These are phyloP conservation scores for Russula sp. DNA, from an alignment of 768 basidiomycete genomes.

Conservation along the genomic window DNA sequence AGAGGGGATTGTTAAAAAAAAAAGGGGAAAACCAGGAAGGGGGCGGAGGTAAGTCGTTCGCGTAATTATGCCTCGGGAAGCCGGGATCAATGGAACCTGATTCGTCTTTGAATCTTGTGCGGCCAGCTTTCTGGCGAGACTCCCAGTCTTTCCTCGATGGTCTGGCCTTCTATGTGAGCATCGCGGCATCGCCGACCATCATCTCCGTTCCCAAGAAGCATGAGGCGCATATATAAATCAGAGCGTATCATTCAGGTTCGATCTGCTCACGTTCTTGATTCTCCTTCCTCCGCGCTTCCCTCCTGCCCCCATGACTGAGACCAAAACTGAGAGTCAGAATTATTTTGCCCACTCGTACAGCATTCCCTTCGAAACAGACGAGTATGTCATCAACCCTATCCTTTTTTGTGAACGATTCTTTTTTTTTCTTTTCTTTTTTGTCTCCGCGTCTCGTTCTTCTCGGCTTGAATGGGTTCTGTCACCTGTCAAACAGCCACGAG, in stretches of 20 bases:
- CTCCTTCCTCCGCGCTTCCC: slow-evolving; percentile 23
- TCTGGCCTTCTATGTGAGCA: slow-evolving; percentile 22
- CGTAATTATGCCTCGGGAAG: slow-evolving; percentile 24
- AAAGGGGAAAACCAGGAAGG: slow-evolving; percentile 14
- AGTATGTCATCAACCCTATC: slow-evolving; percentile 11
- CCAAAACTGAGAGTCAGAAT: slow-evolving; percentile 15
- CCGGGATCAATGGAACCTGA: slow-evolving; percentile 23
- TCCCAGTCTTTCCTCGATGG: slow-evolving; percentile 19
- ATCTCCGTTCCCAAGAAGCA: slow-evolving; percentile 23
- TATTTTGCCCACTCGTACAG: slow-evolving; percentile 12
- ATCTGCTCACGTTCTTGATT: slow-evolving; percentile 23
- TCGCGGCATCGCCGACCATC: slow-evolving; percentile 23
- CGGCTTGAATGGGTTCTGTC: slow-evolving; percentile 12
- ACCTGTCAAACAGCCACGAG: slow-evolving; percentile 23
- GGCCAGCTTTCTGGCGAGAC: slow-evolving; percentile 16
- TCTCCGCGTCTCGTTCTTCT: not conserved
- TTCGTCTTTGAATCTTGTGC: slow-evolving; percentile 21
- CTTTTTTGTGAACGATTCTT: not conserved
- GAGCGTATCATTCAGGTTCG: slow-evolving; percentile 17
- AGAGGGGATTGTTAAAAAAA: slow-evolving; percentile 2
- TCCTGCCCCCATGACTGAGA: slow-evolving; percentile 23
- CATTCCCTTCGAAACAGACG: slow-evolving; percentile 14
- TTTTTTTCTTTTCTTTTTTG: not conserved
- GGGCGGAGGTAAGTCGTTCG: slow-evolving; percentile 22
- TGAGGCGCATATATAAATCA: slow-evolving; percentile 20